Evolutionary conservation across 2,329 filamentous ascomycete genomes (phyloP).

Genomic region (Colletotrichum truncatum): DNA sequence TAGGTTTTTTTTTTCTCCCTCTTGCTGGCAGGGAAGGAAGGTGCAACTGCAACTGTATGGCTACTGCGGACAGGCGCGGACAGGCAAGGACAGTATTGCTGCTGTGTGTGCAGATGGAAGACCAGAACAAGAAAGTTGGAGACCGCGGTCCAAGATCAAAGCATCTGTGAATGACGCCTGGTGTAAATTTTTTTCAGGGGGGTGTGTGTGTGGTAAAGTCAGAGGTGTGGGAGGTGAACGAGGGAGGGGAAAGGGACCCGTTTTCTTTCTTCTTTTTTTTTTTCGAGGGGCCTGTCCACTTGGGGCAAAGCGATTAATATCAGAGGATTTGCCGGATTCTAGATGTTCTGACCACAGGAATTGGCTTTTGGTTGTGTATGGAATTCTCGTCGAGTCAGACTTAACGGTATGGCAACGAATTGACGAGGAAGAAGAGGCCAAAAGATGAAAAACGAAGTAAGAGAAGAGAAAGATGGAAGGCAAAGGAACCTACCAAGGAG

Average conservation of each 20-base stretch:
- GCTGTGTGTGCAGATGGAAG: not conserved
- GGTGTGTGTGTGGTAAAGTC: constrained; percentile 2
- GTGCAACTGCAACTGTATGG: not conserved
- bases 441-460: constrained; percentile 27
- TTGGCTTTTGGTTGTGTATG: constrained; percentile 34
- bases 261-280: constrained; percentile 15
- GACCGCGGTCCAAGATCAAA: constrained; percentile 24
- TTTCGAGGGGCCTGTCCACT: constrained; percentile 6
- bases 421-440: constrained; percentile 29
- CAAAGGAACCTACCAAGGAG: constrained; percentile 8
- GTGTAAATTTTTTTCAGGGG: constrained; percentile 11
- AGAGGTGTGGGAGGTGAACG: constrained; percentile 7
- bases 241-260: constrained; percentile 10
- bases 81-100: not conserved
- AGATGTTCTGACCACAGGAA: not conserved
- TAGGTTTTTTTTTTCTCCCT: not conserved
- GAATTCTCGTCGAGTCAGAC: constrained; percentile 17
- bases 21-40: constrained; percentile 7
- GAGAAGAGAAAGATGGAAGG: not conserved
- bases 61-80: not conserved
- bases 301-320: constrained; percentile 20
- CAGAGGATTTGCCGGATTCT: constrained; percentile 13
- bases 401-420: not conserved
- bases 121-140: constrained; percentile 30
- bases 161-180: constrained; percentile 24